Conservation (phyloP, 768 basidiomycete genomes). For the Mycena polygramma region DNA sequence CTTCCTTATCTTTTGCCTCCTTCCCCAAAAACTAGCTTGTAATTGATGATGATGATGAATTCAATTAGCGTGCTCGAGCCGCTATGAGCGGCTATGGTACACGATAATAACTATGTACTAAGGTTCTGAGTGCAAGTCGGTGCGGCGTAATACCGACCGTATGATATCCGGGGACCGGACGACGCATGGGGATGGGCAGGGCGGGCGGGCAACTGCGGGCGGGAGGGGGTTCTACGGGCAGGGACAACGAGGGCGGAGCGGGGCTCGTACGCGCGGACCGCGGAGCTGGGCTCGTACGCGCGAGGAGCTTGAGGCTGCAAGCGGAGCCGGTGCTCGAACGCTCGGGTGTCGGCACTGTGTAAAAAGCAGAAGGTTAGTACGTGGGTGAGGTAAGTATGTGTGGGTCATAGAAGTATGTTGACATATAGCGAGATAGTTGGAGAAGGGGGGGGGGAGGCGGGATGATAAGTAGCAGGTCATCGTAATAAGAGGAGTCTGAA, state of each 20-base stretch:
- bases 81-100: slow-evolving; percentile 23
- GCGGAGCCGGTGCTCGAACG: slow-evolving; percentile 3
- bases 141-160: background rate
- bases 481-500: no score
- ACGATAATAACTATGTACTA: background rate
- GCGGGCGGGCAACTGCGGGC: slow-evolving; percentile 3
- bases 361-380: background rate
- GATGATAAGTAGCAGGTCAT: no score
- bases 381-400: no score
- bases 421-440: no score
- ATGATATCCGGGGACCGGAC: background rate
- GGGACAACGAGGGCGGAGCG: background rate
- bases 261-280: background rate
- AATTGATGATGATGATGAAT: background rate
- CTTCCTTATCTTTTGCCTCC: no score
- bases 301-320: no score
- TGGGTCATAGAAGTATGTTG: no score
- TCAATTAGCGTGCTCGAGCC: slow-evolving; percentile 23
- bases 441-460: no score
- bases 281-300: slow-evolving; percentile 1
- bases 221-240: no score
- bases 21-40: no score
- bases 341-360: background rate
- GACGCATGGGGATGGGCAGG: background rate
- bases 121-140: background rate